Evolutionary conservation across 2,329 filamentous ascomycete genomes (phyloP).

Genomic region (Stemphylium lycopersici): DNA sequence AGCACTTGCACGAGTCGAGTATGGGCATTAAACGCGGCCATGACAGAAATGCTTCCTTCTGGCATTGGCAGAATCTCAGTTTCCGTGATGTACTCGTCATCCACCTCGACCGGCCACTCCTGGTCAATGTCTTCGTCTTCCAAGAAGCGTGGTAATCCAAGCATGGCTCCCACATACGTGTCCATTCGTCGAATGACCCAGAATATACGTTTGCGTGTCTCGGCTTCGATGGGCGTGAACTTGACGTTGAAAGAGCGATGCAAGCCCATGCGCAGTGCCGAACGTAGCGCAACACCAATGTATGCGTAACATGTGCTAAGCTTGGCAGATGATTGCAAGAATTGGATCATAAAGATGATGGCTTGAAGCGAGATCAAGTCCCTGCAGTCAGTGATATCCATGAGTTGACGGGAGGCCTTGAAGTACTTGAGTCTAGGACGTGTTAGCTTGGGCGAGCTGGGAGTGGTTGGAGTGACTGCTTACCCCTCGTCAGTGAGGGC

Average conservation of each 20-base stretch:
- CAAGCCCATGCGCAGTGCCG: constrained; percentile 58
- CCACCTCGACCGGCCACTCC: constrained; percentile 54
- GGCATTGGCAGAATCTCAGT: constrained; percentile 61
- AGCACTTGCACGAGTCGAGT: constrained; percentile 63
- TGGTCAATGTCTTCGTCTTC: constrained; percentile 59
- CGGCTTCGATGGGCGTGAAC: constrained; percentile 57
- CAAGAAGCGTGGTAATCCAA: constrained; percentile 56
- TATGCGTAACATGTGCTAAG: constrained; percentile 61
- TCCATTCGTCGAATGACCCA: constrained; percentile 60
- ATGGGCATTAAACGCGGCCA: constrained; percentile 66
- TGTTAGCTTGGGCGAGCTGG: constrained; percentile 18
- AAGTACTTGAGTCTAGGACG: constrained; percentile 56
- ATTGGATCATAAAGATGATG: constrained; percentile 60
- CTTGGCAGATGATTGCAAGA: constrained; percentile 59
- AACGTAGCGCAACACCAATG: constrained; percentile 58
- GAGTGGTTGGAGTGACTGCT: constrained; percentile 6
- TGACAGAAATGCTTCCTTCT: constrained; percentile 60
- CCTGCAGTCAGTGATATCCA: constrained; percentile 61
- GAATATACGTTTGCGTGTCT: constrained; percentile 58
- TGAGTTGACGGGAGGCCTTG: constrained; percentile 54
- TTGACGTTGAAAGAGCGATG: constrained; percentile 56
- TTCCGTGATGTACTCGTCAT: constrained; percentile 59
- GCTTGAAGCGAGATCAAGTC: constrained; percentile 59
- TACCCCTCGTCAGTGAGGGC: constrained; percentile 56
- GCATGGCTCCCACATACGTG: constrained; percentile 59